Percentiles rank a stretch among this genome's conserved stretches.
Evolutionary conservation across 2,329 filamentous ascomycete genomes (phyloP).

Genomic region (Biscogniauxia sp.): DNA sequence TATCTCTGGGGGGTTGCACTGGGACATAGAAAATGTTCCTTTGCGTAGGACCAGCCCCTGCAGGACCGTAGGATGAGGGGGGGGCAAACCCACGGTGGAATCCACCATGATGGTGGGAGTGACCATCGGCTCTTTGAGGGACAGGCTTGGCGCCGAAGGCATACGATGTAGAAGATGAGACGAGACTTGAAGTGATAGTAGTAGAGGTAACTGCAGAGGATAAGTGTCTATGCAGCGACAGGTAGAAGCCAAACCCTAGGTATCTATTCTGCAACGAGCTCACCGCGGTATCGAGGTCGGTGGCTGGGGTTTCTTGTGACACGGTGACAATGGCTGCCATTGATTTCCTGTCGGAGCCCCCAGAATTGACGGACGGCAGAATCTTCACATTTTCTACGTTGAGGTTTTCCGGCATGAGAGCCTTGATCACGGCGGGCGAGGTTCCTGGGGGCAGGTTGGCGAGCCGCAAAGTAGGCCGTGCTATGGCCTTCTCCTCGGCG

Average conservation of each 20-base stretch:
- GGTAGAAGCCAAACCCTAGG: conserved; percentile 78
- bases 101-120: conserved; percentile 43
- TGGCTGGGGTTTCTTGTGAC: conserved; percentile 74
- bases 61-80: conserved; percentile 62
- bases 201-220: conserved; percentile 68
- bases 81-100: conserved; percentile 68
- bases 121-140: conserved; percentile 38
- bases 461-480: conserved; percentile 62
- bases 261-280: conserved; percentile 79
- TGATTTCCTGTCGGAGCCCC: conserved; percentile 64
- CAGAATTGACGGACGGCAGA: conserved; percentile 51
- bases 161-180: conserved; percentile 52
- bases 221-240: conserved; percentile 77
- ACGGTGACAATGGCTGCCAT: conserved; percentile 78
- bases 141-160: conserved; percentile 77
- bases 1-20: conserved; percentile 72
- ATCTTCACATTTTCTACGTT: conserved; percentile 73
- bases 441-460: conserved; percentile 60
- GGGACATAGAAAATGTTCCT: conserved; percentile 61
- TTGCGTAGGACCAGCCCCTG: conserved; percentile 39
- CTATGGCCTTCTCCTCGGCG: conserved; percentile 57
- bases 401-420: conserved; percentile 57
- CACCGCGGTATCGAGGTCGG: conserved; percentile 78
- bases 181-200: conserved; percentile 34
- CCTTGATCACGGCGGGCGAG: conserved; percentile 58